These are phyloP conservation scores for Forsythia viridissima DNA, from an alignment of 257 asterid species.

Conservation along the genomic window DNA sequence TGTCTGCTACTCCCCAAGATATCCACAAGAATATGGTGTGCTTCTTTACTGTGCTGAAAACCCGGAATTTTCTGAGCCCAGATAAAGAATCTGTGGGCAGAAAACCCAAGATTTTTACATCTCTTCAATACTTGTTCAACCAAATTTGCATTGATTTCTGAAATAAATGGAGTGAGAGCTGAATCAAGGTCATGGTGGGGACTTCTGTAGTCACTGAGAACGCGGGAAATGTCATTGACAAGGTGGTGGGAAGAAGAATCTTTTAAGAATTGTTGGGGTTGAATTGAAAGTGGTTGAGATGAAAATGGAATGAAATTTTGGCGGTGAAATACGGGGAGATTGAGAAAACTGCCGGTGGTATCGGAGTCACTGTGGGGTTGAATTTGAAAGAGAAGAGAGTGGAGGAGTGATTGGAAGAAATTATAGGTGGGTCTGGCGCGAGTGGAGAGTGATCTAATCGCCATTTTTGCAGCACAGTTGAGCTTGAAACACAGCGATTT, in stretches of 20 bases:
- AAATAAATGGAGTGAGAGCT: slow-evolving; percentile 65
- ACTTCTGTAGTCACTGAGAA: slow-evolving; percentile 76
- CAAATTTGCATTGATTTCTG: slow-evolving; percentile 41
- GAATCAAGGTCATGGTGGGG: slow-evolving; percentile 88
- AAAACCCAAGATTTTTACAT: slow-evolving; percentile 77
- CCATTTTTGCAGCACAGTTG: slow-evolving; percentile 27
- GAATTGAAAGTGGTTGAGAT: slow-evolving; percentile 27
- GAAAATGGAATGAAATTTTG: slow-evolving; percentile 13
- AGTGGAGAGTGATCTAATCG: slow-evolving; percentile 24
- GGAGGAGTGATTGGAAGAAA: slow-evolving; percentile 16
- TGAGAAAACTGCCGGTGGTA: not conserved
- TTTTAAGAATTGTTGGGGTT: slow-evolving; percentile 23
- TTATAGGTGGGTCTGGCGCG: not conserved
- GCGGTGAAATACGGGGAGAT: slow-evolving; percentile 5
- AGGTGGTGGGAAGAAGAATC: slow-evolving; percentile 44
- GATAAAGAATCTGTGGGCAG: slow-evolving; percentile 87
- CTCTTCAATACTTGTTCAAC: slow-evolving; percentile 85
- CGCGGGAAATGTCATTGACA: slow-evolving; percentile 72
- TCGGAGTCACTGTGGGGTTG: not conserved
- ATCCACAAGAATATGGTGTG: slow-evolving; percentile 70
- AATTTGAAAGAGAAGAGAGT: slow-evolving; percentile 20
- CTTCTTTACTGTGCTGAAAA: slow-evolving; percentile 63
- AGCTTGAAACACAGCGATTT: not conserved
- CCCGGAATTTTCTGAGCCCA: slow-evolving; percentile 74
- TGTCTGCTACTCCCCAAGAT: slow-evolving; percentile 77